phyloP scores from a whole-genome alignment of 305 asterid genomes.

The Ilex paraguariensis region DNA sequence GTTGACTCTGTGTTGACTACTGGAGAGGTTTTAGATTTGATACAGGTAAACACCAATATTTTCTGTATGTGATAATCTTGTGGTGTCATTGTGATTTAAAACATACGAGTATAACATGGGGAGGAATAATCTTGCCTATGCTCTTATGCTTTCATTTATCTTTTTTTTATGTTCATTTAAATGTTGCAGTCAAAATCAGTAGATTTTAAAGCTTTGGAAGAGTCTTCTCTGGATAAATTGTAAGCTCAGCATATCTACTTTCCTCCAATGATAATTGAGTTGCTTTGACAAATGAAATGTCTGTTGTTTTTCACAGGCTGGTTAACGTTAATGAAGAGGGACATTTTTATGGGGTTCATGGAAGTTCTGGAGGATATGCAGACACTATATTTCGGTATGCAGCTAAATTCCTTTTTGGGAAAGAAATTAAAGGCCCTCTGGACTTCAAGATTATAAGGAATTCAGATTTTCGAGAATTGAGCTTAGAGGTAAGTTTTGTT shows the following conservation, averaged over 20 bases:
- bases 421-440: constrained; percentile 65
- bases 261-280: no score
- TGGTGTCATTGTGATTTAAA: no score
- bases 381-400: constrained; percentile 77
- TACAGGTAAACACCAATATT: constrained; percentile 47
- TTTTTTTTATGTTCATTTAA: constrained; percentile 1
- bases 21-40: constrained; percentile 86
- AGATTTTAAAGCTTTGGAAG: constrained; percentile 66
- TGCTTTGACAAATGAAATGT: no score
- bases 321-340: constrained; percentile 65
- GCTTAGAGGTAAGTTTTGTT: constrained; percentile 63
- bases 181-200: constrained; percentile 61
- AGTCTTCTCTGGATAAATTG: constrained; percentile 81
- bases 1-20: constrained; percentile 94
- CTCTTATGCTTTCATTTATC: not conserved
- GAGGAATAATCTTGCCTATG: no score
- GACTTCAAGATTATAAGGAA: constrained; percentile 71
- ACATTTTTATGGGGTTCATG: constrained; percentile 64
- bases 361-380: constrained; percentile 96
- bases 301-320: constrained; percentile 36
- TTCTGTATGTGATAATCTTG: not conserved
- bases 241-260: constrained; percentile 32
- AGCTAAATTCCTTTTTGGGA: constrained; percentile 57
- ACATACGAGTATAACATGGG: no score
- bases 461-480: constrained; percentile 78